phyloP scores from a whole-genome alignment of 75 land plant genomes.

The Selaginella moellendorffii region DNA sequence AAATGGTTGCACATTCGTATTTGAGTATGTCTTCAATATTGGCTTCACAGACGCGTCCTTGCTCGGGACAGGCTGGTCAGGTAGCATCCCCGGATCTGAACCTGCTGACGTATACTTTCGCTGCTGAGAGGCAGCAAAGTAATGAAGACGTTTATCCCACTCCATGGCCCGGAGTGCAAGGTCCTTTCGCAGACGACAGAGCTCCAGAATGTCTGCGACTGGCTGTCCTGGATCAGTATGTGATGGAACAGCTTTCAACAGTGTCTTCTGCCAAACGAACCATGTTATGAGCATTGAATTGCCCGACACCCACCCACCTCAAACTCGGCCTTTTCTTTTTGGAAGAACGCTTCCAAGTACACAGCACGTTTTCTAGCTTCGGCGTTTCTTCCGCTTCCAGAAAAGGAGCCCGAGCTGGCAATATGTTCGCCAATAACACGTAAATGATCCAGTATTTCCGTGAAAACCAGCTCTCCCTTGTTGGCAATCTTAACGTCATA shows the following conservation, averaged over 20 bases:
- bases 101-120: background rate
- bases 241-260: constrained; percentile 27
- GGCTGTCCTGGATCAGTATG: constrained; percentile 20
- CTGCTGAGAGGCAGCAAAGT: background rate
- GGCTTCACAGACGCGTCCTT: background rate
- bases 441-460: constrained; percentile 31
- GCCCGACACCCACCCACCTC: constrained; percentile 32
- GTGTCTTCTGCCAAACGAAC: constrained; percentile 26
- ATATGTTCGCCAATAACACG: constrained; percentile 24
- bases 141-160: constrained; percentile 58
- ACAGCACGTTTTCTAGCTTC: constrained; percentile 29
- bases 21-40: background rate
- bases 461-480: constrained; percentile 39
- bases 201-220: constrained; percentile 34
- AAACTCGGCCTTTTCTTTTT: constrained; percentile 47
- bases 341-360: constrained; percentile 43
- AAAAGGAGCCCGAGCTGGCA: constrained; percentile 15
- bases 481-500: constrained; percentile 32
- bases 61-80: background rate
- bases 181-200: constrained; percentile 41
- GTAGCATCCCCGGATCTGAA: constrained; percentile 10
- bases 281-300: background rate
- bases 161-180: constrained; percentile 39
- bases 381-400: constrained; percentile 21
- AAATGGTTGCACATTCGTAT: background rate